Evolutionary conservation across 2,329 filamentous ascomycete genomes (phyloP).

Genomic region (Venturiaceae sp.): DNA sequence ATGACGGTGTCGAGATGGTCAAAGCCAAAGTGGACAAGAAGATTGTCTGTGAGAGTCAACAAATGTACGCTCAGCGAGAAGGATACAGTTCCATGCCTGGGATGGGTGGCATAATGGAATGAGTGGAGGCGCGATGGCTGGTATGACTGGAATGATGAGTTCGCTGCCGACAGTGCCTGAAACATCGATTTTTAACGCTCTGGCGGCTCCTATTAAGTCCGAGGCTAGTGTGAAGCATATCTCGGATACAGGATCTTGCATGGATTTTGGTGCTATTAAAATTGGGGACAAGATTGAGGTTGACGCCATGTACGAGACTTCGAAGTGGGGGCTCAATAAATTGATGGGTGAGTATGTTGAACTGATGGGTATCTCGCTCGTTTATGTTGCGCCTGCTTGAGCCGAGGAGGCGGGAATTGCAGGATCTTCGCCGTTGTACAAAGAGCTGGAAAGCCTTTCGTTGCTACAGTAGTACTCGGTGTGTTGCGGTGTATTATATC

Average conservation of each 20-base stretch:
- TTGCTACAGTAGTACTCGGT: too few species aligned
- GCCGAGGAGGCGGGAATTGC: too few species aligned
- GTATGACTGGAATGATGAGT: neutral
- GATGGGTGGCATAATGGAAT: too few species aligned
- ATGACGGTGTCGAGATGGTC: neutral
- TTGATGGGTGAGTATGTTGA: neutral
- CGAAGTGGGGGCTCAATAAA: neutral
- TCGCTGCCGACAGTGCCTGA: neutral
- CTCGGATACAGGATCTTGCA: neutral
- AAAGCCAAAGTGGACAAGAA: neutral
- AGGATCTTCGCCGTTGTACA: too few species aligned
- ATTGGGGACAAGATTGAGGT: neutral
- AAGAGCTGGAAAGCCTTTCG: too few species aligned
- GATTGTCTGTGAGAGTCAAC: neutral
- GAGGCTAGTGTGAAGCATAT: constrained; percentile 2
- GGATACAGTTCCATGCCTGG: neutral
- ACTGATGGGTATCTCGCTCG: neutral
- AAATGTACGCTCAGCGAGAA: neutral
- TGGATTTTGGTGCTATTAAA: neutral
- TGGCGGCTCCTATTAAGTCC: neutral
- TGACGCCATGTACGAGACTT: neutral
- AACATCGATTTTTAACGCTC: too few species aligned
- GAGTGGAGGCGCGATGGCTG: too few species aligned
- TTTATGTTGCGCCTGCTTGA: neutral
- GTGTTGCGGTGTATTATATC: too few species aligned